phyloP scores from a whole-genome alignment of 1,284 basidiomycete genomes.

The Papiliotrema nemorosa region DNA sequence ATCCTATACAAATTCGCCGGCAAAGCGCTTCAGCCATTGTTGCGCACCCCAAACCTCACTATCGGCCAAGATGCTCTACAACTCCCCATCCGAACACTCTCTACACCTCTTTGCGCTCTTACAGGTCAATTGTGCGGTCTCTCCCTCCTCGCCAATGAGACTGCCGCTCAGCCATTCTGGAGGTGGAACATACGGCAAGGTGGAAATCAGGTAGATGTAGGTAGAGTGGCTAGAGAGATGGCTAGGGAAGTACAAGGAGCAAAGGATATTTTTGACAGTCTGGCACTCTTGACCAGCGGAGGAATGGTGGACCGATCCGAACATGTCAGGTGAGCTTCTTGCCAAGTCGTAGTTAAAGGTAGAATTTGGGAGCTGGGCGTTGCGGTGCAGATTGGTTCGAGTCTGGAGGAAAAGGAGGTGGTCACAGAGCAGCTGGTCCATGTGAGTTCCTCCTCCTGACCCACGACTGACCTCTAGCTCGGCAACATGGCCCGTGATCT shows the following conservation, averaged over 20 bases:
- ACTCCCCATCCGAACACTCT: constrained; percentile 22
- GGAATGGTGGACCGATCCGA: constrained; percentile 31
- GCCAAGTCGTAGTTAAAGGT: background rate
- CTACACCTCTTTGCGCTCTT: constrained; percentile 35
- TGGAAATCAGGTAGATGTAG: constrained; percentile 21
- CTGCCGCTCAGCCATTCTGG: constrained; percentile 32
- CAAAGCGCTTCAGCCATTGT: constrained; percentile 8
- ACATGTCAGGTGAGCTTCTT: constrained; percentile 33
- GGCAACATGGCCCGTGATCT: constrained; percentile 38
- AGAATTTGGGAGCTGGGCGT: constrained; percentile 44
- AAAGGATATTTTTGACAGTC: constrained; percentile 41
- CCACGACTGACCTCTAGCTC: constrained; percentile 26
- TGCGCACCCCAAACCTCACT: background rate
- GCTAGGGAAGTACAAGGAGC: constrained; percentile 33
- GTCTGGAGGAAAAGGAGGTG: constrained; percentile 32
- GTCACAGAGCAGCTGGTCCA: constrained; percentile 33
- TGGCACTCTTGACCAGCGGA: constrained; percentile 33
- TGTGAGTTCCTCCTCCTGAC: constrained; percentile 13
- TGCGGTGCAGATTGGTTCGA: constrained; percentile 33
- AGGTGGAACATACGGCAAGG: constrained; percentile 5
- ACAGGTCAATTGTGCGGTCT: constrained; percentile 24
- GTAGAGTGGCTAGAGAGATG: constrained; percentile 29
- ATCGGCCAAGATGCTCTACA: constrained; percentile 5
- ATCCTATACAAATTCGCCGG: constrained; percentile 13
- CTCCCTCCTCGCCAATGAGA: constrained; percentile 13